A percentile compares a stretch with the other conserved stretches of the same genome.
Evolutionary conservation across 495 filamentous ascomycete species (phyloP).

Genomic region (Penicillium parvum): DNA sequence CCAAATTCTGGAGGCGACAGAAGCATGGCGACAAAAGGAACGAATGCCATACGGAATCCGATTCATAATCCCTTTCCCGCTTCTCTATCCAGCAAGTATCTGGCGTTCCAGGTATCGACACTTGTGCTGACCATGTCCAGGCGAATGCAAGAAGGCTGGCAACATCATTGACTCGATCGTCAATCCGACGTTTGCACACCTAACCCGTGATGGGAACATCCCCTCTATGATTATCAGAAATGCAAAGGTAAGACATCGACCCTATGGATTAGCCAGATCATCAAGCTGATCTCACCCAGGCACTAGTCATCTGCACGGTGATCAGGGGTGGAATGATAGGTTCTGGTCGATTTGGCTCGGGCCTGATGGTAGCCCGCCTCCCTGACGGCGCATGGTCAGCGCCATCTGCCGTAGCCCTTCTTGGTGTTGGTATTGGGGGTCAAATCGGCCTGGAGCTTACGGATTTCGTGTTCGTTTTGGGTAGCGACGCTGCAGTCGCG

Average conservation of each 20-base stretch:
- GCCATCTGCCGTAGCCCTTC: conserved; percentile 80
- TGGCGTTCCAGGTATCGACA: not conserved
- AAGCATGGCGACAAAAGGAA: no score
- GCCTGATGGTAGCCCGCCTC: conserved; percentile 86
- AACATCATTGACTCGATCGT: conserved; percentile 19
- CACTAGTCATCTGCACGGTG: conserved; percentile 85
- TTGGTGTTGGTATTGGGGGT: conserved; percentile 81
- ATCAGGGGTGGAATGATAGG: conserved; percentile 88
- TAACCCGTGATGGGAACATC: conserved; percentile 7
- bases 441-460: conserved; percentile 94
- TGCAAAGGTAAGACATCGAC: conserved; percentile 11
- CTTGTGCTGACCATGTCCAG: conserved; percentile 4
- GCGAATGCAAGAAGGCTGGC: conserved; percentile 18
- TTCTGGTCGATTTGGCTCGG: conserved; percentile 82
- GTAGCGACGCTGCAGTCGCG: conserved; percentile 77
- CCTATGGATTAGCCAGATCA: not conserved
- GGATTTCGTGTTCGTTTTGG: conserved; percentile 96
- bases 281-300: conserved; percentile 46
- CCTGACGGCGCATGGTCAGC: conserved; percentile 87
- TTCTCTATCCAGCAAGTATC: conserved; percentile 12
- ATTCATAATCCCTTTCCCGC: conserved; percentile 19
- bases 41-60: no score
- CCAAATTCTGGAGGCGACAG: no score
- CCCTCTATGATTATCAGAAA: conserved; percentile 12
- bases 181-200: conserved; percentile 9